Evolutionary conservation across 1,284 basidiomycete genomes (phyloP).

Genomic region (Ustilago trichophora): DNA sequence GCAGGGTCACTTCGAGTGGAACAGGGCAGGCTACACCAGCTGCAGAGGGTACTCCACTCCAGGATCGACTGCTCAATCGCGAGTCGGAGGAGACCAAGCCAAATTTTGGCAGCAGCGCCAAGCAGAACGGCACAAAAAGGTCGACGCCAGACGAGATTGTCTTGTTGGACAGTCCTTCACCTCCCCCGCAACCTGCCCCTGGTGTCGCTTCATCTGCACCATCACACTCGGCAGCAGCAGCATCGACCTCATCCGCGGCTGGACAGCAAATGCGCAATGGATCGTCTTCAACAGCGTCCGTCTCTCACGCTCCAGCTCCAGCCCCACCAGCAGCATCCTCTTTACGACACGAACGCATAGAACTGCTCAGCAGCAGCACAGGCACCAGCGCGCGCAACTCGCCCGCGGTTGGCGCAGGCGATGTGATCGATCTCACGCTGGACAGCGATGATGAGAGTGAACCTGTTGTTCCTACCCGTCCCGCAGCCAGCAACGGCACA

Average conservation of each 20-base stretch:
- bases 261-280: slow-evolving; percentile 7
- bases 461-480: slow-evolving; percentile 20
- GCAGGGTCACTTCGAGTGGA: slow-evolving; percentile 71
- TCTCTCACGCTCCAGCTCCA: background rate
- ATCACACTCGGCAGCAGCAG: background rate
- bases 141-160: slow-evolving; percentile 27
- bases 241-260: background rate
- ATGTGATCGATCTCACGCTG: slow-evolving; percentile 45
- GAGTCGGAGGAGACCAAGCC: slow-evolving; percentile 28
- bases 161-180: slow-evolving; percentile 37
- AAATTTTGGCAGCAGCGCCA: background rate
- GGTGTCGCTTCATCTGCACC: too few relatives aligned
- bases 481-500: slow-evolving; percentile 14
- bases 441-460: slow-evolving; percentile 43
- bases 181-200: too few relatives aligned
- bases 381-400: slow-evolving; percentile 17
- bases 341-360: slow-evolving; percentile 24
- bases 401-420: slow-evolving; percentile 12
- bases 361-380: slow-evolving; percentile 28
- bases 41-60: slow-evolving; percentile 6
- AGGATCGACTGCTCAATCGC: slow-evolving; percentile 4
- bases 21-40: slow-evolving; percentile 16
- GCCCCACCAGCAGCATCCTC: slow-evolving; percentile 3
- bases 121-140: slow-evolving; percentile 4
- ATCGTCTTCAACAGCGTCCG: background rate